These are phyloP conservation scores for Kwoniella shandongensis DNA, from an alignment of 768 basidiomycete species.

Conservation along the genomic window DNA sequence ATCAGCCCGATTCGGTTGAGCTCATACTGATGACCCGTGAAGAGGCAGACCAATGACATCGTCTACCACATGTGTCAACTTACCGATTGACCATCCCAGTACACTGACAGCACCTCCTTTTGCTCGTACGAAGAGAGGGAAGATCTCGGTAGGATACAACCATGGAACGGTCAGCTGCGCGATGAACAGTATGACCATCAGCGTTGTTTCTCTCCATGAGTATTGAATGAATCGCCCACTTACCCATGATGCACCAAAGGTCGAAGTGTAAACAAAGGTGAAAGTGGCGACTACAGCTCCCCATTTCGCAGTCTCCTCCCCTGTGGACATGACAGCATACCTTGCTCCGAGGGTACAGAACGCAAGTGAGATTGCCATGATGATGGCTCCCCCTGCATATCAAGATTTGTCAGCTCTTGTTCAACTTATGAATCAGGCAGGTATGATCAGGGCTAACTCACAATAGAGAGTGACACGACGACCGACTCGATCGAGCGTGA, in stretches of 20 bases:
- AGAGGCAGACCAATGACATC: too few relatives aligned
- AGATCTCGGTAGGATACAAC: slow-evolving; percentile 32
- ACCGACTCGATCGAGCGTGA: slow-evolving; percentile 33
- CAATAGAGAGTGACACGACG: slow-evolving; percentile 26
- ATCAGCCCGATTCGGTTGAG: neutral
- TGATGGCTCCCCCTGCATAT: slow-evolving; percentile 16
- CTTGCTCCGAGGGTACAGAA: slow-evolving; percentile 18
- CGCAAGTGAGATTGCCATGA: slow-evolving; percentile 23
- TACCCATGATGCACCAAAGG: slow-evolving; percentile 34
- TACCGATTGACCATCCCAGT: slow-evolving; percentile 22
- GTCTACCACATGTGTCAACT: neutral
- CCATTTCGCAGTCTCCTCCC: slow-evolving; percentile 2
- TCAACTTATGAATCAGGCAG: too few relatives aligned
- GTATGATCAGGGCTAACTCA: too few relatives aligned
- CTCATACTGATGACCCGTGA: neutral
- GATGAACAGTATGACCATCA: neutral
- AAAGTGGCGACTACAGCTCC: slow-evolving; percentile 25
- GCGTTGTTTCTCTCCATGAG: neutral
- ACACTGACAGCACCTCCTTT: slow-evolving; percentile 30
- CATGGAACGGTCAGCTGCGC: slow-evolving; percentile 29
- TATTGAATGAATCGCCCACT: neutral
- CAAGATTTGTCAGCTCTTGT: neutral
- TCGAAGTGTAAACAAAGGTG: slow-evolving; percentile 27
- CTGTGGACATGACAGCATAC: slow-evolving; percentile 7
- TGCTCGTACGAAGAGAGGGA: slow-evolving; percentile 27